Conservation (phyloP, 345 rosid species). For the Luvunga scandens region DNA sequence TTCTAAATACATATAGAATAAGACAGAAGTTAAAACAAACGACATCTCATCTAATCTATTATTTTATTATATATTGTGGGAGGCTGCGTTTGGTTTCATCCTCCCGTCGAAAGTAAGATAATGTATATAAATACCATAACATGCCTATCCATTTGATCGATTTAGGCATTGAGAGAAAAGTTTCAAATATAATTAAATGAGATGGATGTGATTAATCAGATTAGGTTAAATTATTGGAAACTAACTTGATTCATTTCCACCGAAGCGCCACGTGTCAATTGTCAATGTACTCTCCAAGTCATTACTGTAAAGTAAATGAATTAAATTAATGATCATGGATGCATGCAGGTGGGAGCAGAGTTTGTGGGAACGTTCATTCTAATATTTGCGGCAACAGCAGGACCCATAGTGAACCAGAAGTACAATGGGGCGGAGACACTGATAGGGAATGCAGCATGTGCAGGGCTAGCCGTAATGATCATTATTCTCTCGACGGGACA, state of each 20-base stretch:
- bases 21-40: background rate
- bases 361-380: slow-evolving; percentile 95
- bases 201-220: too few species aligned
- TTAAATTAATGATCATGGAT: background rate
- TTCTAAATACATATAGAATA: background rate
- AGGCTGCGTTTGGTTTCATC: background rate
- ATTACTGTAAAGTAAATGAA: too few species aligned
- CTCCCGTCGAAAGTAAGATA: background rate
- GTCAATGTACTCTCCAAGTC: background rate
- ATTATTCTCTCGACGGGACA: slow-evolving; percentile 88
- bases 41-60: background rate
- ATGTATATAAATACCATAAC: background rate
- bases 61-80: background rate
- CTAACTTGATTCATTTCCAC: too few species aligned
- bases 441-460: slow-evolving; percentile 88
- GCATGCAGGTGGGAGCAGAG: slow-evolving; percentile 83
- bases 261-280: background rate
- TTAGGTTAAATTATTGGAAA: too few species aligned
- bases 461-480: slow-evolving; percentile 94
- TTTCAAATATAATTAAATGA: background rate
- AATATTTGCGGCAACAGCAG: slow-evolving; percentile 90
- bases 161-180: background rate
- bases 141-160: background rate
- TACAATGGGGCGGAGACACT: slow-evolving; percentile 66
- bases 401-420: slow-evolving; percentile 90